Conservation (phyloP, 768 basidiomycete genomes). For the Tricholoma hemisulphureum region DNA sequence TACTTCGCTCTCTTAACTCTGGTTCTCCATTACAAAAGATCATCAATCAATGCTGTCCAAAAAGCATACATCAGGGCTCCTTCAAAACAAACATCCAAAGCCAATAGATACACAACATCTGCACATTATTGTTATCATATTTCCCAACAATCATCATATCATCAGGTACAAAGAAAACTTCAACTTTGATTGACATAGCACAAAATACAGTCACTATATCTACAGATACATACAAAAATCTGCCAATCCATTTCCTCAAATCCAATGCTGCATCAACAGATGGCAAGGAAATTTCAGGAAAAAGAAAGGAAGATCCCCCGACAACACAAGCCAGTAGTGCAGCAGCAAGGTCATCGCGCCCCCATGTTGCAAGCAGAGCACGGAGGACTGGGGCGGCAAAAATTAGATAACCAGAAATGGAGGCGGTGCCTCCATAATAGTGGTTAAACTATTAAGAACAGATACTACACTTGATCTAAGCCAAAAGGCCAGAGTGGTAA, state of each 20-base stretch:
- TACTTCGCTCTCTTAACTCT: no score
- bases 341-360: constrained; percentile 54
- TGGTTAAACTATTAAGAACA: constrained; percentile 87
- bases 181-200: no score
- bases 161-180: no score
- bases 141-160: no score
- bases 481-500: constrained; percentile 93
- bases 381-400: constrained; percentile 46
- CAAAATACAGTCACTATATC: no score
- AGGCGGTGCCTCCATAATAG: constrained; percentile 57
- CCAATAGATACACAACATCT: no score
- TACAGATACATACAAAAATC: neutral
- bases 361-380: constrained; percentile 58
- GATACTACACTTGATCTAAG: constrained; percentile 98
- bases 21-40: no score
- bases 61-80: no score
- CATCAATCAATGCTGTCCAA: no score
- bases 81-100: no score
- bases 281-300: constrained; percentile 10
- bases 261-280: constrained; percentile 4
- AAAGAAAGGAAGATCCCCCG: constrained; percentile 46
- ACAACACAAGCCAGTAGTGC: constrained; percentile 62
- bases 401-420: constrained; percentile 58
- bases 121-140: no score
- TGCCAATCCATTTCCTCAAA: constrained; percentile 17